Base-by-base conservation (phyloP, 345 rosid species). In the Chamaenerion angustifolium region DNA sequence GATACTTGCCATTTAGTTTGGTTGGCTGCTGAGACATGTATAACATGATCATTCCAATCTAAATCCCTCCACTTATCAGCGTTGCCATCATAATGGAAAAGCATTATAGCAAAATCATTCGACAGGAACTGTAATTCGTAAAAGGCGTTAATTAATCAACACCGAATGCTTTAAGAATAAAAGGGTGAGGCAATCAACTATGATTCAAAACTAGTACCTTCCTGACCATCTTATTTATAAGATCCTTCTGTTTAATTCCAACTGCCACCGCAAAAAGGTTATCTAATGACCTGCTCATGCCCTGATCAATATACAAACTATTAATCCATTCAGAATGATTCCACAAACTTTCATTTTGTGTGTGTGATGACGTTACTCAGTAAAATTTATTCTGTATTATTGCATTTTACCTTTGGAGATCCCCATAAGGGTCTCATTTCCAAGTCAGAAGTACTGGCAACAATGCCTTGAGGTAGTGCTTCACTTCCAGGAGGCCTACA, bases 61-160 rank as follows among this genome's bases (percentile, higher is more conserved):
- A 69, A 78, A 6, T 64, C 62, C 55, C 68, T 83, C 98, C 98
- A 90, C 1, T 71, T 83, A 27, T 90, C 88, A n/a, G 79, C 79
- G 14, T 60, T 25, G 49, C 92, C 95, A 57, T 90, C 98, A 16
- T 90, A 90, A 63, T 90, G 98, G 73, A 90, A 90, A 62, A 90
- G 84, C 86, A 90, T 83, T 37, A 86, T 71, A 1, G 54, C 72
- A 16, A 86, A 86, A 45, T 76, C 71, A 58, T 72, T 69, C 41
- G 72, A 54, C 43, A 68, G 64, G 64, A 90, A 90, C 98, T 90
- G 85, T 65, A 75, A 43, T 11, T 13, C 9, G 11, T 13, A 23
- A 31, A 40, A 42, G 23, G 46, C n/a, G 40, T 40, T 53, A 46
- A 45, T 44, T 5, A 45, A 10, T 43, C 35, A 54, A 27, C 37